These are phyloP conservation scores for Collariella sp. DNA, from an alignment of 495 filamentous ascomycete species.

Conservation along the genomic window DNA sequence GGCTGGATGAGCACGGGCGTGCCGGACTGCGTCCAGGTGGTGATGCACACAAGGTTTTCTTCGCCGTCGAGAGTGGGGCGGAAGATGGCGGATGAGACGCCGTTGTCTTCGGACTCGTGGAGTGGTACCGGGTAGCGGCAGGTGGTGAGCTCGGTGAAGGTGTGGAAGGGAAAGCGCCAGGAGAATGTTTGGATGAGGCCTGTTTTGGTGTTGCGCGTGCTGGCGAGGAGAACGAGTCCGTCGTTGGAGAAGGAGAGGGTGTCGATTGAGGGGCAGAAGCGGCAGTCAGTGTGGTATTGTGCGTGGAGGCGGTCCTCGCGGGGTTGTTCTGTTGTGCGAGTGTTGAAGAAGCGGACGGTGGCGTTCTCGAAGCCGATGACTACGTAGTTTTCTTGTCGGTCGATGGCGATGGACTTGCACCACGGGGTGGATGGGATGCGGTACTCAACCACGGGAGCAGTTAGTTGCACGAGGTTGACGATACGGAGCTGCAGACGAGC, in stretches of 20 bases:
- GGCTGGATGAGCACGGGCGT: conserved; percentile 31
- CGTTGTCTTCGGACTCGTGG: conserved; percentile 33
- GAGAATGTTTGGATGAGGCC: conserved; percentile 27
- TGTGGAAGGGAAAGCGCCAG: conserved; percentile 28
- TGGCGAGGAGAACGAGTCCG: conserved; percentile 29
- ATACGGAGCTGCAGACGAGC: conserved; percentile 25
- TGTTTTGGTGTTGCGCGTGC: conserved; percentile 23
- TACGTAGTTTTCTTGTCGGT: conserved; percentile 27
- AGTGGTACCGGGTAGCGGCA: conserved; percentile 31
- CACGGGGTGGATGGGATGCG: conserved; percentile 30
- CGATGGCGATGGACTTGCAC: conserved; percentile 30
- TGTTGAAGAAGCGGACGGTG: conserved; percentile 30
- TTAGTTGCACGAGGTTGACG: conserved; percentile 24
- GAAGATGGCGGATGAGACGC: conserved; percentile 26
- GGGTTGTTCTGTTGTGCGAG: conserved; percentile 21
- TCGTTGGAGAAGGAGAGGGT: conserved; percentile 32
- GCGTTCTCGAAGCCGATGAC: conserved; percentile 31
- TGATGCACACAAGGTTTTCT: conserved; percentile 28
- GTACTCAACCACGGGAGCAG: conserved; percentile 23
- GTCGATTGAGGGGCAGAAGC: conserved; percentile 26
- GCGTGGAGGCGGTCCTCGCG: conserved; percentile 30
- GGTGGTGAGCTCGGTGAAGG: conserved; percentile 23
- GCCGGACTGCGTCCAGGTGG: conserved; percentile 33
- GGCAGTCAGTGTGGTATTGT: conserved; percentile 23
- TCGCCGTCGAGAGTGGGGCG: conserved; percentile 20